A percentile compares a stretch with the other conserved stretches of the same genome.
phyloP scores from a whole-genome alignment of 1,284 basidiomycete species.

The Caloboletus firmus region DNA sequence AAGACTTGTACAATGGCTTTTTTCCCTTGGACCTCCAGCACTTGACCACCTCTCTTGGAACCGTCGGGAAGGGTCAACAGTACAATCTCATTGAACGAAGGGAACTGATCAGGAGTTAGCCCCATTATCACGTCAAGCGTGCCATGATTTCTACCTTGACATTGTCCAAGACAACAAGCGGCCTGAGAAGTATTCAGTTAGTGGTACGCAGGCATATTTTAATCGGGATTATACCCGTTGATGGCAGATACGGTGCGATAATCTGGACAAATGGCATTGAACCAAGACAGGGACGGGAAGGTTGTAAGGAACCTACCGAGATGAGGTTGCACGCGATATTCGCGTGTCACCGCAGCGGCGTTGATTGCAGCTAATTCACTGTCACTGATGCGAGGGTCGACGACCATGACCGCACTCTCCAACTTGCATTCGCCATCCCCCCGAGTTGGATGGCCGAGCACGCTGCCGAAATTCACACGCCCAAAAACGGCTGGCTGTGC shows the following conservation, averaged over 20 bases:
- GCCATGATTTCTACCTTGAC: slow-evolving; percentile 73
- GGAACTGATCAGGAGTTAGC: slow-evolving; percentile 62
- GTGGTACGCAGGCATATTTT: neutral
- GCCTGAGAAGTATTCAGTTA: slow-evolving; percentile 48
- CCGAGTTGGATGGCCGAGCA: slow-evolving; percentile 13
- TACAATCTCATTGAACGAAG: slow-evolving; percentile 99
- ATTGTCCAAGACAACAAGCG: slow-evolving; percentile 95
- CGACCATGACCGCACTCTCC: slow-evolving; percentile 41
- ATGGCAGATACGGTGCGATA: slow-evolving; percentile 96
- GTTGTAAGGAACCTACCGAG: slow-evolving; percentile 61
- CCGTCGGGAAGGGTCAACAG: slow-evolving; percentile 96
- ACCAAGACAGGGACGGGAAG: neutral
- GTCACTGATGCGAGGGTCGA: slow-evolving; percentile 65
- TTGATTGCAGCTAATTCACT: slow-evolving; percentile 81
- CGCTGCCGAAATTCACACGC: slow-evolving; percentile 26
- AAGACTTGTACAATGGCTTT: slow-evolving; percentile 99
- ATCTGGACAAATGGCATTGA: slow-evolving; percentile 51
- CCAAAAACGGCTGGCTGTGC: slow-evolving; percentile 6
- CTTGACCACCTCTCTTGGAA: slow-evolving; percentile 92
- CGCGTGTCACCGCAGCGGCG: slow-evolving; percentile 81
- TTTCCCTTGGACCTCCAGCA: slow-evolving; percentile 97
- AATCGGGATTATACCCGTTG: slow-evolving; percentile 71
- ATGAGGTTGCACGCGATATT: slow-evolving; percentile 86
- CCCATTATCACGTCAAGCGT: slow-evolving; percentile 8
- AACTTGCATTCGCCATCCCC: slow-evolving; percentile 9